These are phyloP conservation scores for Plasmodium ovale DNA, from an alignment of 169 alveolate genomes.

Conservation along the genomic window DNA sequence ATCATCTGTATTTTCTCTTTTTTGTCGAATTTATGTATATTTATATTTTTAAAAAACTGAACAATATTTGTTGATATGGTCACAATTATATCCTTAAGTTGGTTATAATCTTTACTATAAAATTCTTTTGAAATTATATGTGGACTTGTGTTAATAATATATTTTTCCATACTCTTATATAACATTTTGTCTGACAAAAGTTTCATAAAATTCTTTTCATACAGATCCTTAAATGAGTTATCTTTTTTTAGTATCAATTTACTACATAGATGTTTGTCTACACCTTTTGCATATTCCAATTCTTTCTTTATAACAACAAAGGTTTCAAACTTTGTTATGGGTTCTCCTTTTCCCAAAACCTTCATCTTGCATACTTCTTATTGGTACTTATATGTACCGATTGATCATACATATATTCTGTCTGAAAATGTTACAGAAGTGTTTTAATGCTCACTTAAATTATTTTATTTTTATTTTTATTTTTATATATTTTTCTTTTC, in stretches of 20 bases:
- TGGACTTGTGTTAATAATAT: slow-evolving; percentile 52
- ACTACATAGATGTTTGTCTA: slow-evolving; percentile 58
- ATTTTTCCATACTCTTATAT: slow-evolving; percentile 50
- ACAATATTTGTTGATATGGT: slow-evolving; percentile 29
- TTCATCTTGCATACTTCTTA: too few species aligned
- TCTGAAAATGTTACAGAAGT: too few species aligned
- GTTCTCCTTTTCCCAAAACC: slow-evolving; percentile 65
- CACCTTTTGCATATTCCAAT: slow-evolving; percentile 42
- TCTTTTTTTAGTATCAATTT: slow-evolving; percentile 19
- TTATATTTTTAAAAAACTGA: slow-evolving; percentile 51
- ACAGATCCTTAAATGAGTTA: slow-evolving; percentile 32
- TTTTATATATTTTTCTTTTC: too few species aligned
- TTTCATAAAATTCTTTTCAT: slow-evolving; percentile 65
- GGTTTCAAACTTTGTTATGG: slow-evolving; percentile 65
- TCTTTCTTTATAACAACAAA: slow-evolving; percentile 69
- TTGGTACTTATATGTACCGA: too few species aligned
- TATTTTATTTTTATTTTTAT: too few species aligned
- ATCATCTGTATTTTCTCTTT: slow-evolving; percentile 72
- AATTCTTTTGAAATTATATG: slow-evolving; percentile 53
- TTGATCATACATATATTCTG: too few species aligned
- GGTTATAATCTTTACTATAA: slow-evolving; percentile 13
- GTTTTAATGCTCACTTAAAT: too few species aligned
- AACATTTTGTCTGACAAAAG: slow-evolving; percentile 55
- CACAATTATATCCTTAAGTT: not conserved
- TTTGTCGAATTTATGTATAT: slow-evolving; percentile 44